Conservation (phyloP, 164 flowering plant species). For the Kalanchoe fedtschenkoi region DNA sequence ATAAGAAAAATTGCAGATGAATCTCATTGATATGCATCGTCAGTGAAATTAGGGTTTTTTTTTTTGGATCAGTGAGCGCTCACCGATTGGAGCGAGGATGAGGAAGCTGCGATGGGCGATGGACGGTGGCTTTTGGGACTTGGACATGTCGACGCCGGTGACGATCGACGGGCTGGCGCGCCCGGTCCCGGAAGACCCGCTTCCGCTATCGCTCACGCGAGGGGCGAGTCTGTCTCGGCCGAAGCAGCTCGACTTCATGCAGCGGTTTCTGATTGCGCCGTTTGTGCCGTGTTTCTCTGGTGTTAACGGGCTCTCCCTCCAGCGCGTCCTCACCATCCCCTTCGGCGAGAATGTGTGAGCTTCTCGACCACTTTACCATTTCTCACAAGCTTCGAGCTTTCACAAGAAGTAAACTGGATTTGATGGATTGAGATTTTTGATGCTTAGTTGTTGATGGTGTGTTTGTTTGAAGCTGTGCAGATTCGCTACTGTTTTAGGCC, state of each 20-base stretch:
- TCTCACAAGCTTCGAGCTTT: neutral
- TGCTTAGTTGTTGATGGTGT: constrained; percentile 11
- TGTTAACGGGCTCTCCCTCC: constrained; percentile 41
- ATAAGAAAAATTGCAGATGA: too few species aligned
- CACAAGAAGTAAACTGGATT: too few species aligned
- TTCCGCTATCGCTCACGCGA: constrained; percentile 66
- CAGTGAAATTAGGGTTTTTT: too few species aligned
- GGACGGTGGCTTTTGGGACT: constrained; percentile 78
- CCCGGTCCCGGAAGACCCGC: constrained; percentile 38
- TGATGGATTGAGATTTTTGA: neutral
- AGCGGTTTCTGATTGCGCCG: constrained; percentile 67
- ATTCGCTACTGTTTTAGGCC: constrained; percentile 56
- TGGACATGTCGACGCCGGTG: constrained; percentile 68
- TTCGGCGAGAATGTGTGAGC: constrained; percentile 42
- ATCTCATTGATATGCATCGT: too few species aligned
- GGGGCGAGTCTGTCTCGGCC: constrained; percentile 66
- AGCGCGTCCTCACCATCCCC: constrained; percentile 57
- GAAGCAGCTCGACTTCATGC: constrained; percentile 80
- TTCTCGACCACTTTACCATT: neutral
- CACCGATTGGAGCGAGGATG: constrained; percentile 21
- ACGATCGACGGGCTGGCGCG: constrained; percentile 62
- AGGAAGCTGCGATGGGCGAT: constrained; percentile 78
- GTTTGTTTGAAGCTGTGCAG: constrained; percentile 35
- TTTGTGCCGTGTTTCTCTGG: constrained; percentile 49
- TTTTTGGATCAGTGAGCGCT: too few species aligned